Evolutionary conservation across 768 basidiomycete genomes (phyloP), one percentile per base, ranked within the genome.

Genomic region (Leucocoprinus birnbaumii): DNA sequence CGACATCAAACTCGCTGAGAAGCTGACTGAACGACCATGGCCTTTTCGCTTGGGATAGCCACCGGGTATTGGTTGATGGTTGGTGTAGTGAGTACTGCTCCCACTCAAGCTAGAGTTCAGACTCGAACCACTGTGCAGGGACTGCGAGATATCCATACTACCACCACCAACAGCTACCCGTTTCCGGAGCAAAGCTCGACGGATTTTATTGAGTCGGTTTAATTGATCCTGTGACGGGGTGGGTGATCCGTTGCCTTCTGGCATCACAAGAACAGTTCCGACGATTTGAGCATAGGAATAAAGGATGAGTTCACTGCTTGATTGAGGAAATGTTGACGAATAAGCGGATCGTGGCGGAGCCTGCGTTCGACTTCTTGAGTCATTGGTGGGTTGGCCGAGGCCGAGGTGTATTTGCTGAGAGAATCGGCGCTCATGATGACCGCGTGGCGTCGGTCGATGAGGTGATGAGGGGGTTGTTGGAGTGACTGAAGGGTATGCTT

Each of bases 221-320:
- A 65, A 64, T 43, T 86, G 80, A 14, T 82, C 79, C 1, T 67
- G 68, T 2, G 76, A 71, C 21, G 73, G 65, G n/a, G 67, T 62
- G 1, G 65, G 58, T 16, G 75, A 76, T 0, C 66, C 56, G 31
- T 68, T 55, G 7, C 26, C 48, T 21, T 43, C 58, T 19, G 87
- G 80, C 4, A 80, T 74, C 57, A 93, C 68, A 21, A 79, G 72
- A 16, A 89, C 73, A 0, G 82, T 80, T 3, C 93, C 93, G 5
- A 81, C 72, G 27, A 94, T 77, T 55, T 94, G 89, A 0, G 85
- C 90, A 61, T 94, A 94, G 0, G 92, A 85, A 67, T 94, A 94
- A 1, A 94, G 78, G 18, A 94, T 81, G 16, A 90, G 71, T 59
- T 93, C 88, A 0, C 79, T 75, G 55, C 81, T 81, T 2, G 77